phyloP scores from a whole-genome alignment of 352 stramenopile genomes.

The Phytopythium boreale region DNA sequence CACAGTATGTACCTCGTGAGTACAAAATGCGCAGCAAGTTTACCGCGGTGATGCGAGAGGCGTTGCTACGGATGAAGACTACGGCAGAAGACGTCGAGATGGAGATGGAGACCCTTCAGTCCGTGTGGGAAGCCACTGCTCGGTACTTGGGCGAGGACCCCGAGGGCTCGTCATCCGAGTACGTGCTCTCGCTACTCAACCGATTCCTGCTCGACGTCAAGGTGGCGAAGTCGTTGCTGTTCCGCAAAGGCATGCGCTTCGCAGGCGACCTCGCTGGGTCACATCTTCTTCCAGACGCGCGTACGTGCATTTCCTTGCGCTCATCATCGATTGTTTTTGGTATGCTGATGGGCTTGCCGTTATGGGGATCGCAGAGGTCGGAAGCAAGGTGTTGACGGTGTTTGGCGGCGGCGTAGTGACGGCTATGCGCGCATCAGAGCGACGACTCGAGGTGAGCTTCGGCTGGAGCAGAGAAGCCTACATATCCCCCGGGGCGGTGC shows the following conservation, averaged over 20 bases:
- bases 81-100: constrained; percentile 61
- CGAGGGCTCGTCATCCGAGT: constrained; percentile 56
- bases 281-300: constrained; percentile 30
- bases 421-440: constrained; percentile 47
- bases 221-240: constrained; percentile 58
- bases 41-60: constrained; percentile 43
- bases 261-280: constrained; percentile 19
- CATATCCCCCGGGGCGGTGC: constrained; percentile 42
- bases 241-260: constrained; percentile 56
- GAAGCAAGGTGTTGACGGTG: constrained; percentile 58
- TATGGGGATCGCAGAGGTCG: constrained; percentile 52
- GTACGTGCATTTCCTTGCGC: constrained; percentile 22
- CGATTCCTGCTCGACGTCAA: constrained; percentile 78
- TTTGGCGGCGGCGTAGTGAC: constrained; percentile 65
- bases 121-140: constrained; percentile 58
- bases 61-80: constrained; percentile 47
- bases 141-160: constrained; percentile 69
- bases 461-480: constrained; percentile 65
- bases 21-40: constrained; percentile 64
- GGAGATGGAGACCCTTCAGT: constrained; percentile 57
- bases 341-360: not conserved
- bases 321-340: not conserved
- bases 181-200: constrained; percentile 65
- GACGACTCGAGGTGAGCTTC: constrained; percentile 63
- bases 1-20: constrained; percentile 34